These are phyloP conservation scores for Chaetothyriales sp. DNA, from an alignment of 2,329 filamentous ascomycete species.

Conservation along the genomic window DNA sequence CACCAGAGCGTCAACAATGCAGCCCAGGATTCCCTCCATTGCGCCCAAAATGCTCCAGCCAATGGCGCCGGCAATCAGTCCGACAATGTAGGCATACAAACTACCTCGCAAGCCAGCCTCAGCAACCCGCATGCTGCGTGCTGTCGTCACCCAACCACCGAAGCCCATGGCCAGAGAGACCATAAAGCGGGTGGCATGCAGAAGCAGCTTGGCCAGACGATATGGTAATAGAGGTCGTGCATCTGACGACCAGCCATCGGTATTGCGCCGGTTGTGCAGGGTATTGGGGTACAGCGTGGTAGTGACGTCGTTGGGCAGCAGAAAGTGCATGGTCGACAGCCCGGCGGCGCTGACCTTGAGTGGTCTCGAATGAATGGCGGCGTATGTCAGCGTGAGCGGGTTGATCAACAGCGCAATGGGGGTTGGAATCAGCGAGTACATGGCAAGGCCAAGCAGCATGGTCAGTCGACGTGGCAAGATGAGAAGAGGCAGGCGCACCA, in stretches of 20 bases:
- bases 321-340: conserved; percentile 66
- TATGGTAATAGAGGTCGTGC: conserved; percentile 59
- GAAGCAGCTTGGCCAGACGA: conserved; percentile 73
- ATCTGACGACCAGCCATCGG: conserved; percentile 22
- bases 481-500: conserved; percentile 71
- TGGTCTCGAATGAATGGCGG: conserved; percentile 80
- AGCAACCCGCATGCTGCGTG: conserved; percentile 55
- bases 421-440: conserved; percentile 68
- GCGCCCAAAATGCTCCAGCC: conserved; percentile 86
- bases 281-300: conserved; percentile 42
- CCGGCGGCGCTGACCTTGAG: conserved; percentile 63
- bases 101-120: conserved; percentile 52
- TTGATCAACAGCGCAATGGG: conserved; percentile 78
- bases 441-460: conserved; percentile 52
- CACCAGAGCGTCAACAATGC: conserved; percentile 73
- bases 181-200: conserved; percentile 79
- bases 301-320: conserved; percentile 57
- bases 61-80: conserved; percentile 80
- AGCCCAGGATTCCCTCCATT: conserved; percentile 75
- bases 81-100: conserved; percentile 87
- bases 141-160: conserved; percentile 90
- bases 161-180: conserved; percentile 85
- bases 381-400: conserved; percentile 80
- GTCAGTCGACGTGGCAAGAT: conserved; percentile 64
- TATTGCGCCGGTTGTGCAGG: conserved; percentile 16